Evolutionary conservation across 805 yeast species (phyloP).

Genomic region (Kazachstania bromeliacearum): DNA sequence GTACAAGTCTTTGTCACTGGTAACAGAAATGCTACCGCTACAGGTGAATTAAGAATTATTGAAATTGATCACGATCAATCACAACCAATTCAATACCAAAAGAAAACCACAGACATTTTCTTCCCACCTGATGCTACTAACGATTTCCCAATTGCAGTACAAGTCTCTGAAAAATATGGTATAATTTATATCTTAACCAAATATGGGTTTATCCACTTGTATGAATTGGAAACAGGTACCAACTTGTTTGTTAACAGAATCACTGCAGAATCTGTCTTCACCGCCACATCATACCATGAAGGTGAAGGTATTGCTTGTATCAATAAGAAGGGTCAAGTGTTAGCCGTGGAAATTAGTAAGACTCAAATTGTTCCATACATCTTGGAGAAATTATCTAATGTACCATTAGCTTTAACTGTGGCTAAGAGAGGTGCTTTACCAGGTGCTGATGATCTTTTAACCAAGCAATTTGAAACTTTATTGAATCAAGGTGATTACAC

Average conservation of each 20-base stretch:
- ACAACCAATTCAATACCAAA: constrained; percentile 65
- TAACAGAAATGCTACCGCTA: constrained; percentile 70
- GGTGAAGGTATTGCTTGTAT: constrained; percentile 83
- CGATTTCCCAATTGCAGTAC: constrained; percentile 93
- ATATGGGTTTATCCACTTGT: constrained; percentile 91
- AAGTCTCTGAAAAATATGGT: constrained; percentile 78
- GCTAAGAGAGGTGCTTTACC: constrained; percentile 95
- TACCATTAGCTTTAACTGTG: constrained; percentile 73
- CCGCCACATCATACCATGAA: constrained; percentile 64
- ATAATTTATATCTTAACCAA: constrained; percentile 84
- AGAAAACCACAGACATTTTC: constrained; percentile 85
- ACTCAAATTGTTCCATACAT: constrained; percentile 84
- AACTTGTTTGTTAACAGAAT: constrained; percentile 93
- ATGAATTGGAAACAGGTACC: constrained; percentile 86
- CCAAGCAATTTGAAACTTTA: constrained; percentile 82
- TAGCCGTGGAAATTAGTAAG: constrained; percentile 81
- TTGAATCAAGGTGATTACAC: constrained; percentile 78
- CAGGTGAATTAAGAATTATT: constrained; percentile 77
- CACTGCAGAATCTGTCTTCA: constrained; percentile 90
- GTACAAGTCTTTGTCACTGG: constrained; percentile 91
- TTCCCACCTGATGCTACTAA: constrained; percentile 94
- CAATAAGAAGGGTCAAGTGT: constrained; percentile 90
- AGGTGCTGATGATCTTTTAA: constrained; percentile 89
- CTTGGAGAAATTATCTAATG: constrained; percentile 75
- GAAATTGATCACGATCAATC: constrained; percentile 91